Conservation (phyloP, 208 protist species). For the Trichomonas tenax region DNA sequence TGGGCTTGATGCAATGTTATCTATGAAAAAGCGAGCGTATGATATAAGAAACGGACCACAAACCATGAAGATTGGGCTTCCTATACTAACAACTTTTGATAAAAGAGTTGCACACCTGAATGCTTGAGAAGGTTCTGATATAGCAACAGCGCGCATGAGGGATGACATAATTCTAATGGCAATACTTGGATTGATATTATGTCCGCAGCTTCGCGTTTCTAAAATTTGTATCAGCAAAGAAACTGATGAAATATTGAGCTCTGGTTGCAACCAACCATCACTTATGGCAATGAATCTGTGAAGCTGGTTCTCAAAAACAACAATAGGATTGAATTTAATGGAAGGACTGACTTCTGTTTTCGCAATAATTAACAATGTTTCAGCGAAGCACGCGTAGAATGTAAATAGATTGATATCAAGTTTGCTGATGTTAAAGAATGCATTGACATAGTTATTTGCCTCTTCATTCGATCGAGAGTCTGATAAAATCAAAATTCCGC, state of each 20-base stretch:
- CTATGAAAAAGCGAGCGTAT: background rate
- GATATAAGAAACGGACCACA: background rate
- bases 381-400: background rate
- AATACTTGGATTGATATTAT: background rate
- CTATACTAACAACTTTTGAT: background rate
- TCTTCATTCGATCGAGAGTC: background rate
- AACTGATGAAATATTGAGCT: background rate
- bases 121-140: background rate
- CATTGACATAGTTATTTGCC: background rate
- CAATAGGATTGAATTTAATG: background rate
- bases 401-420: background rate
- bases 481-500: background rate
- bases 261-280: background rate
- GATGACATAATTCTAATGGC: background rate
- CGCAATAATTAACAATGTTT: background rate
- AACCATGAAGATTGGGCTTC: background rate
- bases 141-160: background rate
- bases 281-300: background rate
- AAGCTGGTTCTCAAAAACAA: background rate
- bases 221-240: background rate
- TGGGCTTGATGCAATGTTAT: background rate
- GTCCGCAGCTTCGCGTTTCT: background rate
- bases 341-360: background rate
- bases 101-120: background rate
- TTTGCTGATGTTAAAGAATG: background rate